A percentile compares a stretch with the other conserved stretches of the same genome.
These are phyloP conservation scores for Verticillium longisporum DNA, from an alignment of 2,329 filamentous ascomycete genomes.

Conservation along the genomic window DNA sequence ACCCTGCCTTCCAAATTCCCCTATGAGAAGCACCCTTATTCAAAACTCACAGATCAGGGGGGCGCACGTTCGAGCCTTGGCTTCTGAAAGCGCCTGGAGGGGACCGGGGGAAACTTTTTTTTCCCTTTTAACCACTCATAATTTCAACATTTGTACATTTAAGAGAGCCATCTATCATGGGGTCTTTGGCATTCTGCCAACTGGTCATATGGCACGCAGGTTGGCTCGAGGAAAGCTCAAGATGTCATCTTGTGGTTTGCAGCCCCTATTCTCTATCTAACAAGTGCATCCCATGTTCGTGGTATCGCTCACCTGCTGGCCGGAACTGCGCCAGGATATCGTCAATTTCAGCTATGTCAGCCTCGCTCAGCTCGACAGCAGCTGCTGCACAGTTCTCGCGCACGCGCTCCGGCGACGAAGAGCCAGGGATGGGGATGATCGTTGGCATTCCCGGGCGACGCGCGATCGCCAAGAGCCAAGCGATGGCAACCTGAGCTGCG, in stretches of 20 bases:
- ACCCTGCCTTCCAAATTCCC: too few relatives aligned
- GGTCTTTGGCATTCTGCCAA: not conserved
- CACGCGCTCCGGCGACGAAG: constrained; percentile 47
- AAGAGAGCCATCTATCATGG: not conserved
- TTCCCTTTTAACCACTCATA: too few relatives aligned
- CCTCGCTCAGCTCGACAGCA: constrained; percentile 36
- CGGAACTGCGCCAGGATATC: not conserved
- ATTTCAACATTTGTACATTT: too few relatives aligned
- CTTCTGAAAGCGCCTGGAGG: too few relatives aligned
- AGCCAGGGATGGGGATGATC: constrained; percentile 55
- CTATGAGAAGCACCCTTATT: too few relatives aligned
- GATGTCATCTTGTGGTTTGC: too few relatives aligned
- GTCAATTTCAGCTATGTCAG: constrained; percentile 40
- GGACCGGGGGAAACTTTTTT: too few relatives aligned
- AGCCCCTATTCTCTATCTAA: not conserved
- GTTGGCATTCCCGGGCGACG: constrained; percentile 44
- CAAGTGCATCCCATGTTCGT: not conserved
- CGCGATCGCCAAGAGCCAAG: constrained; percentile 35
- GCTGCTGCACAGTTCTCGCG: constrained; percentile 45
- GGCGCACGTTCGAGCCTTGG: too few relatives aligned
- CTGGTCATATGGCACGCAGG: too few relatives aligned
- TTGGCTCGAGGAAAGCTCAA: too few relatives aligned
- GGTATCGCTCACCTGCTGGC: not conserved
- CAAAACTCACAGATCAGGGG: too few relatives aligned
- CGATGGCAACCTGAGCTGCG: constrained; percentile 44